Base-by-base conservation (phyloP, 768 basidiomycete species). In the Hericium erinaceus region DNA sequence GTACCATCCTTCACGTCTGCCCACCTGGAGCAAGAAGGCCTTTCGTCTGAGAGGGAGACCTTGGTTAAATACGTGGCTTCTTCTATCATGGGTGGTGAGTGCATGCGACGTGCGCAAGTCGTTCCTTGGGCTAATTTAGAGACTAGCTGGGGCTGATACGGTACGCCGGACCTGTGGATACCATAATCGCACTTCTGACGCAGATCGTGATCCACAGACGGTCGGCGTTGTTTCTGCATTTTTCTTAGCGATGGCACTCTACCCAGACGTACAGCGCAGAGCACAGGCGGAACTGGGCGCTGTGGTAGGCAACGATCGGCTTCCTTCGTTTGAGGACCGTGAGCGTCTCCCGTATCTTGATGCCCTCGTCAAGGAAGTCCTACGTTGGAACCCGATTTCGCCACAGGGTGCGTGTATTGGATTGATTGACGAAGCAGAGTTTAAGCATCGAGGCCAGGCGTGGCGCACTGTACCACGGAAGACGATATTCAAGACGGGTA, bases 401-500 rank as follows among this genome's bases (percentile, higher is more conserved):
- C 61, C 61, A 2, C 61, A 61, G 39, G 61, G 61, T 13, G 22
- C n/a, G 52, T 51, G 6, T 28, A 9, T 33, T 2, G 9, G 20
- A 15, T 28, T 24, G 7, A 15, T 7, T 13, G 13, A 16, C n/a
- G 4, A 0, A 15, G 18, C 22, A 26, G n/a, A n/a, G 4, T 7
- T 39, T 16, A 18, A 33, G 9, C 9, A 8, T 10, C 33, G 28
- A 16, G 13, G 46, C 57, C 64, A 5, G 73, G 66, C 3, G 64
- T 75, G 4, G 68, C 74, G 0, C 75, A 77, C 57, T 65, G 67
- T 28, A 58, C 66, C 16, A 68, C 61, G 37, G 63, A 65, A 22
- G 74, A 77, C 54, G 74, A 75, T 46, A 65, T 66, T 0, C 73
- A 77, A 54, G 57, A 72, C 0, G 71, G 68, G 1, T 72, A 69